Percentiles rank a stretch among this genome's conserved stretches.
phyloP scores from a whole-genome alignment of 768 basidiomycete genomes.

The Imleria badia region DNA sequence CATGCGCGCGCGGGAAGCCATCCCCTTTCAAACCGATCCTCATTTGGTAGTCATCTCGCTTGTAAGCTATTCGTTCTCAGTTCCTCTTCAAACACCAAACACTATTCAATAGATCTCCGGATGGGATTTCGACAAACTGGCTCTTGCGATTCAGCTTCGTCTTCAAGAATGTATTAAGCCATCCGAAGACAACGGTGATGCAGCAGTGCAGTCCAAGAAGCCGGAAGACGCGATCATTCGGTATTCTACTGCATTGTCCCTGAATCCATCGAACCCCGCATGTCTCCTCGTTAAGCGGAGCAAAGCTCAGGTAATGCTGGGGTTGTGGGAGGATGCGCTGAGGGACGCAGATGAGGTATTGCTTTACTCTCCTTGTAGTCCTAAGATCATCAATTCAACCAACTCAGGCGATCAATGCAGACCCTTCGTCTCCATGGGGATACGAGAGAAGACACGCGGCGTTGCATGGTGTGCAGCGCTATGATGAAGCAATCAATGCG shows the following conservation, averaged over 20 bases:
- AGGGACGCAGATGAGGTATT: background rate
- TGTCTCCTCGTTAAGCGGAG: slow-evolving; percentile 5
- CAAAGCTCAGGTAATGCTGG: background rate
- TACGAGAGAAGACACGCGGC: too few species aligned
- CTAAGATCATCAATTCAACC: too few species aligned
- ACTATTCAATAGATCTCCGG: background rate
- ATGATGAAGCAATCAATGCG: too few species aligned
- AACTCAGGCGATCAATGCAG: too few species aligned
- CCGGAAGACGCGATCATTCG: background rate
- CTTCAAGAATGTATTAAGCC: background rate
- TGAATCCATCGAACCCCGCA: background rate
- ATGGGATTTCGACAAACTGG: background rate
- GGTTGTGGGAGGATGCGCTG: background rate
- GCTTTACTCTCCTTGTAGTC: too few species aligned
- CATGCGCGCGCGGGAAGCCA: background rate
- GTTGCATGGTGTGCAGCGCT: too few species aligned
- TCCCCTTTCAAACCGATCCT: background rate
- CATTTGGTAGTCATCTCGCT: slow-evolving; percentile 2
- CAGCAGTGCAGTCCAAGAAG: background rate
- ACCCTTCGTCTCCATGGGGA: too few species aligned
- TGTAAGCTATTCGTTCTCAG: background rate
- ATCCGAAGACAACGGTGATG: background rate
- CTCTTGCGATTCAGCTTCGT: background rate
- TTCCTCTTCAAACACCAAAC: background rate
- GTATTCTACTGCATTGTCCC: slow-evolving; percentile 3